Base-by-base conservation (phyloP, 225 moss, liverwort and hornwort genomes). In the Ulota crispa region DNA sequence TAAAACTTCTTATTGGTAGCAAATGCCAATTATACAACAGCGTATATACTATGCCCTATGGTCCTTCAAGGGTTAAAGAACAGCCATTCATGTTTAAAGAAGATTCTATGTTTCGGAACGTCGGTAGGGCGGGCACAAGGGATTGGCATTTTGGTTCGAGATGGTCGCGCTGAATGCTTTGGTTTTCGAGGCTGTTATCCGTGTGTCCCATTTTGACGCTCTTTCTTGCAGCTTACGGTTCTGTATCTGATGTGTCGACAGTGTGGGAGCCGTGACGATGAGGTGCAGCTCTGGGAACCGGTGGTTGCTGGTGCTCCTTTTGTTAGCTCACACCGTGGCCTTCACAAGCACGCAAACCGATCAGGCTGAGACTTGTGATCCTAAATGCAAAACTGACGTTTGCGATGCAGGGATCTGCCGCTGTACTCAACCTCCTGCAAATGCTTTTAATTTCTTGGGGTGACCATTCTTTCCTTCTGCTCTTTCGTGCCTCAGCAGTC, bases 361-460 rank as follows among this genome's bases (percentile, higher is more conserved):
- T 12, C 41, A 36, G 26, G n/a, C 12, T 27, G 1, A 3, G 9
- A 0, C 66, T 26, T 84, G 85, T 81, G 85, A 72, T 83, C 31
- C 81, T 73, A 16, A 61, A 79, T 91, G 91, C 65, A 42, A 2
- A 45, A 90, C 94, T 42, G 0, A n/a, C 4, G 28, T 2, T 27
- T 96, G 96, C 75, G 79, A 80, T 50, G 0, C 31, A 14, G 92
- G 86, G 18, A 64, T 23, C 12, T 96, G 96, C 86, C 36, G 28
- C 23, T 96, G 96, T 77, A 42, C 14, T 56, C 9, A 8, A 18
- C n/a, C 78, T 53, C 13, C 26, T 47, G 50, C 54, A 28, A 70
- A 12, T 37, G 78, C 1, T 76, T 55, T 0, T 13, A 1, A 4
- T 34, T 96, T 93, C 59, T 1, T 24, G 7, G 94, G 91, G 96